Percentiles rank a stretch among this genome's conserved stretches.
phyloP scores from a whole-genome alignment of 2,329 filamentous ascomycete species.

The Nothopassalora personata region DNA sequence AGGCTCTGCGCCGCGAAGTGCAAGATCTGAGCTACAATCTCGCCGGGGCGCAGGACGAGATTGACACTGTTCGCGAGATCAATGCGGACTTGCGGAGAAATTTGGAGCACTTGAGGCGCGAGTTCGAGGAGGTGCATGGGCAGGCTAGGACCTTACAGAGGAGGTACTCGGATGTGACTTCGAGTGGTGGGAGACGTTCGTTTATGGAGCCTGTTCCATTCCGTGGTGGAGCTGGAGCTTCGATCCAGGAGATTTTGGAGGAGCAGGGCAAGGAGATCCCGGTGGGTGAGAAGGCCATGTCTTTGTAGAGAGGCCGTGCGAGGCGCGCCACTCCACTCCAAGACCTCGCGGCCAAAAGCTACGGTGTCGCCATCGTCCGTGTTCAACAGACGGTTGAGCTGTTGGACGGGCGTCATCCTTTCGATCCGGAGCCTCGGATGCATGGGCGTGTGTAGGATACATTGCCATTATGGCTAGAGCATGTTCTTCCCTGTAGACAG shows the following conservation, averaged over 20 bases:
- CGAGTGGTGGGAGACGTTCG: not conserved
- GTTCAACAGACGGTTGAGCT: no score
- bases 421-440: not conserved
- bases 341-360: not conserved
- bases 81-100: not conserved
- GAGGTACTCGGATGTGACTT: not conserved
- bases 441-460: not conserved
- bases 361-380: no score
- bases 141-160: not conserved
- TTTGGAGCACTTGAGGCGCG: not conserved
- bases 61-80: not conserved
- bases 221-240: not conserved
- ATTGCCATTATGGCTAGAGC: not conserved
- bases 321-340: not conserved
- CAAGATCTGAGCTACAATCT: not conserved
- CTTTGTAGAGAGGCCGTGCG: not conserved
- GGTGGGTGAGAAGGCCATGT: not conserved
- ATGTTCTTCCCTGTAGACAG: not conserved
- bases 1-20: not conserved
- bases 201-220: not conserved
- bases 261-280: not conserved
- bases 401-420: no score
- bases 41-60: not conserved
- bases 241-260: not conserved
- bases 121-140: conserved; percentile 2